phyloP scores from a whole-genome alignment of 73 alveolate species.

The Uronychia setigera region DNA sequence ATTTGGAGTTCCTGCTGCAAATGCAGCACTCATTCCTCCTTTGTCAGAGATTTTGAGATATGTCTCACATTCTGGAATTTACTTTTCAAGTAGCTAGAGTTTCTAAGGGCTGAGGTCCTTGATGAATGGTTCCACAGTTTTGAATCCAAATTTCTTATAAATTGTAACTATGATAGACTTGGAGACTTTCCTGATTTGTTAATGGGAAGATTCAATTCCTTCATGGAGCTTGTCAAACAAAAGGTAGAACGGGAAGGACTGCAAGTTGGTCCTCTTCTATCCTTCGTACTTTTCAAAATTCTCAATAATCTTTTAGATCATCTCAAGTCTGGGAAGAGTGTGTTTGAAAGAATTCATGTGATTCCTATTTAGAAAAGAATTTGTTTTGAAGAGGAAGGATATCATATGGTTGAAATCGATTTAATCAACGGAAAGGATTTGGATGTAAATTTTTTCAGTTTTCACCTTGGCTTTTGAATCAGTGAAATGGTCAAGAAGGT shows the following conservation, averaged over 20 bases:
- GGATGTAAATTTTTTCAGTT: slow-evolving; percentile 12
- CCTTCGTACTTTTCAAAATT: slow-evolving; percentile 35
- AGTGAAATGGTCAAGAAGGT: slow-evolving; percentile 37
- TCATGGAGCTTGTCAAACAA: slow-evolving; percentile 18
- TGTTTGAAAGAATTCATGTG: slow-evolving; percentile 32
- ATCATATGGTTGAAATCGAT: slow-evolving; percentile 28
- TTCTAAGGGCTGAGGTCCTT: slow-evolving; percentile 21
- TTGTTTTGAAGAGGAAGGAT: slow-evolving; percentile 20
- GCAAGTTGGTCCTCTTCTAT: slow-evolving; percentile 8
- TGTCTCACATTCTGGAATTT: slow-evolving; percentile 48
- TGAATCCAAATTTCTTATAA: slow-evolving; percentile 31
- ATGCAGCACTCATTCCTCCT: slow-evolving; percentile 27
- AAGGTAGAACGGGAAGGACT: slow-evolving; percentile 33
- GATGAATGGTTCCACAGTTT: slow-evolving; percentile 31
- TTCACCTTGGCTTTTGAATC: slow-evolving; percentile 21
- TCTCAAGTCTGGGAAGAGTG: slow-evolving; percentile 29
- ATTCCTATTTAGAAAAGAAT: slow-evolving; percentile 29
- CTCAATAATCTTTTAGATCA: slow-evolving; percentile 8
- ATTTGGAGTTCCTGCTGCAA: not conserved
- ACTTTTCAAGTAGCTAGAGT: slow-evolving; percentile 21
- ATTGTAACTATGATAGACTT: slow-evolving; percentile 18
- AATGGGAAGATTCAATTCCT: slow-evolving; percentile 39
- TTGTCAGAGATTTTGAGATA: slow-evolving; percentile 19
- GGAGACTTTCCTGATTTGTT: slow-evolving; percentile 29
- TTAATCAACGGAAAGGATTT: slow-evolving; percentile 17